Evolutionary conservation across 2,329 filamentous ascomycete species (phyloP), one percentile per base, ranked within the genome.

Genomic region (Rhynchosporium agropyri): DNA sequence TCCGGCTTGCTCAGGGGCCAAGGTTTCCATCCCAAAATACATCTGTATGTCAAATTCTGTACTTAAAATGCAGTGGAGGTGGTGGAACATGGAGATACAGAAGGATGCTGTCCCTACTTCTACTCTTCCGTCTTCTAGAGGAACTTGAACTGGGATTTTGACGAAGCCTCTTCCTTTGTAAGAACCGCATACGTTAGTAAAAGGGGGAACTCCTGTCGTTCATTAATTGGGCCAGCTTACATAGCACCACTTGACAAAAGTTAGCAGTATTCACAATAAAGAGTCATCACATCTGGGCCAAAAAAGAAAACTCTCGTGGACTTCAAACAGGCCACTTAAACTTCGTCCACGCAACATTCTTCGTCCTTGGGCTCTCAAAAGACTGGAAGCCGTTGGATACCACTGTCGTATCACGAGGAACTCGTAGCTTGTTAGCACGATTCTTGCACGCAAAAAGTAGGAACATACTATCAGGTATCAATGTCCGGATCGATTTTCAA

Each of bases 21-120:
- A 20, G 20, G 20, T 20, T 20, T 20, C 20, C 20, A 20, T 20
- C 20, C 20, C 20, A 20, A 20, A 20, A 1, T 20, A 20, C 20
- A 20, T 1, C n/a, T n/a, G 1, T 1, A 20, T 20, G 1, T 20
- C 20, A 20, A 20, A 20, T 20, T 20, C 20, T 20, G 20, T 20
- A 50, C 60, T 36, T 49, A 61, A 61, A 42, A 65, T 61, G 49
- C 63, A 65, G 28, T 65, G 63, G 26, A 65, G 43, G 46, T 65
- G 63, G 38, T 63, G 61, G 49, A 65, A 65, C 63, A 65, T 65
- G 26, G 63, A 63, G 7, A 65, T 63, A 36, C 60, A 61, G 49
- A 49, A 65, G 42, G 60, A 42, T 42, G 60, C 33, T 5, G 13
- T 48, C 33, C 57, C 40, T 15, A 57, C 31, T 29, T 33, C 45